These are phyloP conservation scores for Heliamphora exappendiculata DNA, from an alignment of 148 eudicot genomes.

Conservation along the genomic window DNA sequence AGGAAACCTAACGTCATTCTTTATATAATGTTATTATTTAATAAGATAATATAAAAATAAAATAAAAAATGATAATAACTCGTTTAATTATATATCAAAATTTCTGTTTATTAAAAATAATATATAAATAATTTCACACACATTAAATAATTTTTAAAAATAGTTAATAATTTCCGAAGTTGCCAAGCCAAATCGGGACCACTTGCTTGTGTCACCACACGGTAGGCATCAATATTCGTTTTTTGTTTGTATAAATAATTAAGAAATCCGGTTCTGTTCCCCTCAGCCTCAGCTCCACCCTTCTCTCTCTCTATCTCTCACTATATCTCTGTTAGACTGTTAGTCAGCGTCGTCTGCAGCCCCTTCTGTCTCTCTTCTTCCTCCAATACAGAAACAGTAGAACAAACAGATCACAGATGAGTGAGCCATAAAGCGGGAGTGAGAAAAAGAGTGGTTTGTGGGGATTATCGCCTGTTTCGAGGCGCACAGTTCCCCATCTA, in stretches of 20 bases:
- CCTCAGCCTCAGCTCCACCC: too few species aligned
- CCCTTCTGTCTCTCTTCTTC: neutral
- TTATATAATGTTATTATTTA: too few species aligned
- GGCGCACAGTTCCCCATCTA: neutral
- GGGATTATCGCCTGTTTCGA: neutral
- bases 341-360: constrained; percentile 26
- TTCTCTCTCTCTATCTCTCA: neutral
- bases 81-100: too few species aligned
- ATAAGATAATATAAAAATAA: too few species aligned
- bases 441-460: neutral
- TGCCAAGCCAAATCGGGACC: neutral
- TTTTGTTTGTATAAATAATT: constrained; percentile 11
- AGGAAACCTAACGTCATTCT: too few species aligned
- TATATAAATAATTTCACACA: too few species aligned
- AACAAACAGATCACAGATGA: neutral
- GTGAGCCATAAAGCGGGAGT: neutral
- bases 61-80: too few species aligned
- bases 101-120: too few species aligned
- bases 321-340: neutral
- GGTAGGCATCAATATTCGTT: neutral
- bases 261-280: neutral
- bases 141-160: too few species aligned
- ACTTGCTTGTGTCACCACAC: neutral
- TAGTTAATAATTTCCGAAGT: neutral
- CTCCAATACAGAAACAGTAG: neutral